Evolutionary conservation across 257 asterid species (phyloP), one percentile per base, ranked within the genome.

Genomic region (Petrea volubilis): DNA sequence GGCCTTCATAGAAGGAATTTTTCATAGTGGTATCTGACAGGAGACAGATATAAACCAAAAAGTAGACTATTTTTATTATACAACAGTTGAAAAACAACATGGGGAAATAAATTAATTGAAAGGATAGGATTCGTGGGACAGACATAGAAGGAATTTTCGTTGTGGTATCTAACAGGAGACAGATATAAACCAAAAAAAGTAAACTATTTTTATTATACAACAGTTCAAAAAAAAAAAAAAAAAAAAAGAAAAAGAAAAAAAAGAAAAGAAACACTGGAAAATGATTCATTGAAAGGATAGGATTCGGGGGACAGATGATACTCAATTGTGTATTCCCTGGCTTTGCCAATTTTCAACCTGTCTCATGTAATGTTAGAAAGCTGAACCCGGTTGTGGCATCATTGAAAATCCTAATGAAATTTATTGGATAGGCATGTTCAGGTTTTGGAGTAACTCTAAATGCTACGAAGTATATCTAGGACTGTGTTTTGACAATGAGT

Each of bases 371-470:
- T 40, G 66, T 25, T 52, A 7, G 55, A 47, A 47, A 60, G 34
- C 51, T 17, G 38, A 58, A 65, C 53, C 24, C 21, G 31, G 17
- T 44, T 44, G 17, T 40, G 44, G 33, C 33, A 59, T 74, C 15
- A 34, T 67, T 52, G 63, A 13, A n/a, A n/a, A n/a, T n/a, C n/a
- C n/a, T n/a, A n/a, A 38, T 62, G 53, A 62, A 62, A 40, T 18
- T 38, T 12, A 20, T 20, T 40, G 44, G 64, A 58, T 38, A 62
- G 24, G 33, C 17, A 59, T 29, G 46, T 31, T 8, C 2, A 28
- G 33, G n/a, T 6, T 5, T 52, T 47, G 61, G 24, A 28, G 33
- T 5, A 4, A 4, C 23, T 15, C 67, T 29, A 49, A 33, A 49
- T 29, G 50, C 60, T 51, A 25, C 49, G 47, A 17, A 38, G 40